Percentiles rank a stretch among this genome's conserved stretches.
Conservation (phyloP, 768 basidiomycete genomes). For the Mycena sanguinolenta region DNA sequence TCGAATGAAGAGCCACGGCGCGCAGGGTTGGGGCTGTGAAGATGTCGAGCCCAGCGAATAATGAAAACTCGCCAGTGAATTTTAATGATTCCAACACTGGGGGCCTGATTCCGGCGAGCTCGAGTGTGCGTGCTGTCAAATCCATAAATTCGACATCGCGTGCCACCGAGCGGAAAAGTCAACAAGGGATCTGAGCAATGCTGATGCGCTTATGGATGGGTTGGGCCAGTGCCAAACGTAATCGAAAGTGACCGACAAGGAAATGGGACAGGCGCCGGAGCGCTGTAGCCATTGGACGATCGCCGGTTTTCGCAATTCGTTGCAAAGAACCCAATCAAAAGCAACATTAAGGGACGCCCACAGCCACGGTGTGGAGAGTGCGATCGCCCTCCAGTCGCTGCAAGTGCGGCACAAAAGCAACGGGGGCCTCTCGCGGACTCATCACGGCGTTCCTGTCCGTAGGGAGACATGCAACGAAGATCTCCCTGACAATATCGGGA, state of each 20-base stretch:
- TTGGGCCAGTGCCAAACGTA: background rate
- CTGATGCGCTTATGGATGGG: background rate
- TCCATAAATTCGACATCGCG: background rate
- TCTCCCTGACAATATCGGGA: too few relatives aligned
- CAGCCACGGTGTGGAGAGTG: background rate
- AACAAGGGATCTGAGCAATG: background rate
- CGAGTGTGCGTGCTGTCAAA: background rate
- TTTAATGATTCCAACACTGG: background rate
- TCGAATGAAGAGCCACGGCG: background rate
- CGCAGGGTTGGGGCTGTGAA: background rate
- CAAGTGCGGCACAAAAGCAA: conserved; percentile 4
- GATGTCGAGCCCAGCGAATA: background rate
- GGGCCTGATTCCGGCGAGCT: background rate
- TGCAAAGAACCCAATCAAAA: background rate
- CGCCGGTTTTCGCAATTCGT: background rate
- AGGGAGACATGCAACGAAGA: conserved; percentile 21
- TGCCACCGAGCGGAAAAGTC: background rate
- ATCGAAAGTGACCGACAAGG: background rate
- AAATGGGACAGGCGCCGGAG: background rate
- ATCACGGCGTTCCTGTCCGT: conserved; percentile 10
- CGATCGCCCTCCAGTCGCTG: conserved; percentile 6
- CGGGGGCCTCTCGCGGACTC: background rate
- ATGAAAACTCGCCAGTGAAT: background rate
- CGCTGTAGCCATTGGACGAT: background rate
- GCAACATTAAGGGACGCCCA: background rate